These are phyloP conservation scores for Zangia roseola DNA, from an alignment of 768 basidiomycete species.

Conservation along the genomic window DNA sequence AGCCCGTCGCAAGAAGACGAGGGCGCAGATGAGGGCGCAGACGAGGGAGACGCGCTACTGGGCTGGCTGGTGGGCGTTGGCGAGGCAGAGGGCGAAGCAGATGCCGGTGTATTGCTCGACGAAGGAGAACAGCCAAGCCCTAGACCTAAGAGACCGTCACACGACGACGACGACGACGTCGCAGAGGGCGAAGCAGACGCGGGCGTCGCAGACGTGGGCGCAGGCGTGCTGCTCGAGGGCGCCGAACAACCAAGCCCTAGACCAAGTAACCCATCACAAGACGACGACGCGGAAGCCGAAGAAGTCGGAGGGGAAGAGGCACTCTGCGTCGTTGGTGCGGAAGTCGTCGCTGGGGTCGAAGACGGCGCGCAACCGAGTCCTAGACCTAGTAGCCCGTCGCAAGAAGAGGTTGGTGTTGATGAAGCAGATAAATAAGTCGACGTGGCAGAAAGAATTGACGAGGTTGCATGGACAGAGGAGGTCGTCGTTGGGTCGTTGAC, in stretches of 20 bases:
- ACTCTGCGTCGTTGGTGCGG: not conserved
- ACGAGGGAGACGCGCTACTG: not conserved
- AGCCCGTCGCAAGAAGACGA: conserved; percentile 10
- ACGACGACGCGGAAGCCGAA: not conserved
- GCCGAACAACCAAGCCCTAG: not conserved
- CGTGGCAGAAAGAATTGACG: conserved; percentile 13
- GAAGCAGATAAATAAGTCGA: conserved; percentile 2
- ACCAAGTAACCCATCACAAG: not conserved
- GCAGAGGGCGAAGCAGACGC: not conserved
- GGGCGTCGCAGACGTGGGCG: not conserved
- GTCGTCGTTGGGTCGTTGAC: not conserved
- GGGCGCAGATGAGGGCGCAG: not conserved
- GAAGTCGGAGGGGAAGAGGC: not conserved
- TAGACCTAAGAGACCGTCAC: conserved; percentile 8
- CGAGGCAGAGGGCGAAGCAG: conserved; percentile 3
- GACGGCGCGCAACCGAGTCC: conserved; percentile 14
- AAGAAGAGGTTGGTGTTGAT: conserved; percentile 10
- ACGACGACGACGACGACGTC: conserved; percentile 6
- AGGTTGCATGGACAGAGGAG: conserved; percentile 4
- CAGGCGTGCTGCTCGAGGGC: not conserved
- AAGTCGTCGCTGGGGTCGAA: not conserved
- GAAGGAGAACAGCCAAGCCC: conserved; percentile 11
- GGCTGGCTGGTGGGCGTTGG: conserved; percentile 5
- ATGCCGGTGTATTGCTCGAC: not conserved
- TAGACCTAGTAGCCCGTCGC: conserved; percentile 20